Conservation (phyloP, 2,329 filamentous ascomycete genomes). For the Monosporascus sp. region DNA sequence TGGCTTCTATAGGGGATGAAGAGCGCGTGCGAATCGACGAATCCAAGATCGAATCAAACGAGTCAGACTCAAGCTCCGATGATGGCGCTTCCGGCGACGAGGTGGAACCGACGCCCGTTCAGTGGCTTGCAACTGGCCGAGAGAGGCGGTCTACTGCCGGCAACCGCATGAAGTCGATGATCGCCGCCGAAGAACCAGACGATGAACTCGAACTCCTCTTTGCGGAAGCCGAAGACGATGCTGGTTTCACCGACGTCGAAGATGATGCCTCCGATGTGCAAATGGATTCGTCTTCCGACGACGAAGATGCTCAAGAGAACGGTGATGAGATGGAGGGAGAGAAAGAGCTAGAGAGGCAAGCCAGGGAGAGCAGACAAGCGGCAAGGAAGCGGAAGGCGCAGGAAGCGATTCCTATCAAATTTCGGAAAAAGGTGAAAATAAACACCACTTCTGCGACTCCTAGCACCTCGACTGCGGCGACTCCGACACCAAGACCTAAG, state of each 20-base stretch:
- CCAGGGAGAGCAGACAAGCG: constrained; percentile 60
- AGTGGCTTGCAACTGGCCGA: constrained; percentile 71
- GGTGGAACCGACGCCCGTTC: constrained; percentile 35
- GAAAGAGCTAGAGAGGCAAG: constrained; percentile 75
- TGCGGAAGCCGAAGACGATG: constrained; percentile 65
- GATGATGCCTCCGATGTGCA: constrained; percentile 69
- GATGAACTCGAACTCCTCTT: constrained; percentile 71
- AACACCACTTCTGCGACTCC: constrained; percentile 33
- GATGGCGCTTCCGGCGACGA: constrained; percentile 28
- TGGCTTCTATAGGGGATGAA: constrained; percentile 39
- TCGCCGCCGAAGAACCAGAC: constrained; percentile 68
- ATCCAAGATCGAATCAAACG: constrained; percentile 26
- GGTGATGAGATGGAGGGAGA: constrained; percentile 78
- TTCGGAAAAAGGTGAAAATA: constrained; percentile 74
- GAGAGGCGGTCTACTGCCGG: constrained; percentile 76
- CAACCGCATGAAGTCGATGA: constrained; percentile 73
- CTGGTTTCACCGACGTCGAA: constrained; percentile 65
- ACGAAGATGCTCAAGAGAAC: constrained; percentile 71
- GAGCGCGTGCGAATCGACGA: constrained; percentile 31
- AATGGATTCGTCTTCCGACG: constrained; percentile 80
- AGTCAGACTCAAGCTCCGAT: constrained; percentile 32
- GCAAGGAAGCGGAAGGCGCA: constrained; percentile 78
- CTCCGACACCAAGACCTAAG: constrained; percentile 46
- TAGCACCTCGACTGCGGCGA: constrained; percentile 26
- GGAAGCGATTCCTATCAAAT: constrained; percentile 65